A percentile compares a stretch with the other conserved stretches of the same genome.
Evolutionary conservation across 2,329 filamentous ascomycete genomes (phyloP).

Genomic region (Westerdykella sp.): DNA sequence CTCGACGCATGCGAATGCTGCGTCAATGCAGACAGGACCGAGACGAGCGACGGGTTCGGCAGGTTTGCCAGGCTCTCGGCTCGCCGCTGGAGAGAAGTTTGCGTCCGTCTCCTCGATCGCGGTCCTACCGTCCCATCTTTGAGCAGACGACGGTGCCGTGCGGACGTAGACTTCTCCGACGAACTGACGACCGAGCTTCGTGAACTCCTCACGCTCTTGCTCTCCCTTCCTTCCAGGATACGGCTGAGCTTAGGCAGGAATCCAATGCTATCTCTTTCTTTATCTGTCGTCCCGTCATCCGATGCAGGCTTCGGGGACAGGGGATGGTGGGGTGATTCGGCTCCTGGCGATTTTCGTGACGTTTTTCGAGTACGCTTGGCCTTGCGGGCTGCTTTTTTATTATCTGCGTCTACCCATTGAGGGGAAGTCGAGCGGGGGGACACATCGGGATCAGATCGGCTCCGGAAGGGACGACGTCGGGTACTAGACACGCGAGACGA

Average conservation of each 20-base stretch:
- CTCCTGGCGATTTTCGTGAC: constrained; percentile 16
- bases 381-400: constrained; percentile 18
- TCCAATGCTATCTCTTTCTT: constrained; percentile 14
- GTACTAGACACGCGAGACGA: constrained; percentile 9
- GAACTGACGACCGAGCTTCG: constrained; percentile 20
- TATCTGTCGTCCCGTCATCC: constrained; percentile 7
- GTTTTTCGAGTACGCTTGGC: constrained; percentile 11
- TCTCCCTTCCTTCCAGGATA: constrained; percentile 37
- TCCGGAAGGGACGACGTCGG: constrained; percentile 23
- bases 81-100: constrained; percentile 28
- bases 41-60: constrained; percentile 39
- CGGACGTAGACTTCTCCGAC: constrained; percentile 5
- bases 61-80: constrained; percentile 24
- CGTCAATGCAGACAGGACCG: constrained; percentile 39
- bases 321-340: constrained; percentile 13
- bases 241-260: constrained; percentile 39
- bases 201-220: constrained; percentile 13
- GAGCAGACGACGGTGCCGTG: constrained; percentile 13
- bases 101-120: constrained; percentile 27
- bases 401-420: constrained; percentile 18
- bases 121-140: constrained; percentile 20
- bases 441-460: constrained; percentile 17
- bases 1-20: constrained; percentile 38
- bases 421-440: constrained; percentile 12
- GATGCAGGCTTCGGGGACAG: constrained; percentile 10